These are phyloP conservation scores for Phytopythium boreale DNA, from an alignment of 352 stramenopile genomes.

Conservation along the genomic window DNA sequence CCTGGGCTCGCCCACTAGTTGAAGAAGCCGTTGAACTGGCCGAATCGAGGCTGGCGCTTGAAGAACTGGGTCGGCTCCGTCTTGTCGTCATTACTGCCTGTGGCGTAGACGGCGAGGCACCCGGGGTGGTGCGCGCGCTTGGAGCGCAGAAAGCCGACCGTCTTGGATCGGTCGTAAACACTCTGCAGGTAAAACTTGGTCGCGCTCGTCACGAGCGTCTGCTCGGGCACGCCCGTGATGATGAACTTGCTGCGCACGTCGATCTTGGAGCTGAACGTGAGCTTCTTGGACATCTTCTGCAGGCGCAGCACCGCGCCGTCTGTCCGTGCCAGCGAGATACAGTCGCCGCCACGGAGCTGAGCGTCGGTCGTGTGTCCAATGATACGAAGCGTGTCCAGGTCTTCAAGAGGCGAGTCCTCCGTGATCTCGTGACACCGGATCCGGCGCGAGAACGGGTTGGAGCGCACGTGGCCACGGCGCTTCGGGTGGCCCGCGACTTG, in stretches of 20 bases:
- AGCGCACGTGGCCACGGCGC: slow-evolving; percentile 19
- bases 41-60: slow-evolving; percentile 29
- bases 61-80: slow-evolving; percentile 66
- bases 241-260: slow-evolving; percentile 66
- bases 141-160: slow-evolving; percentile 53
- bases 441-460: slow-evolving; percentile 52
- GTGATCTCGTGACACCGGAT: slow-evolving; percentile 39
- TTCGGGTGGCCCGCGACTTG: slow-evolving; percentile 49
- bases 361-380: slow-evolving; percentile 58
- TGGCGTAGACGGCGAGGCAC: slow-evolving; percentile 56
- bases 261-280: slow-evolving; percentile 64
- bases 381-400: slow-evolving; percentile 49
- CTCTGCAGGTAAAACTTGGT: slow-evolving; percentile 74
- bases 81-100: slow-evolving; percentile 50
- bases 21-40: slow-evolving; percentile 6
- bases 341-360: slow-evolving; percentile 51
- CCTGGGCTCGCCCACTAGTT: neutral
- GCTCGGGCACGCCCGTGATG: slow-evolving; percentile 57
- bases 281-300: slow-evolving; percentile 61
- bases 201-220: slow-evolving; percentile 51
- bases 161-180: slow-evolving; percentile 67
- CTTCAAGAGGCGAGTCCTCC: slow-evolving; percentile 25
- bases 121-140: slow-evolving; percentile 29
- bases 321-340: slow-evolving; percentile 51
- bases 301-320: slow-evolving; percentile 57